Percentiles rank a stretch among this genome's conserved stretches.
These are phyloP conservation scores for Globisporangium echinulatum DNA, from an alignment of 352 stramenopile species.

Conservation along the genomic window DNA sequence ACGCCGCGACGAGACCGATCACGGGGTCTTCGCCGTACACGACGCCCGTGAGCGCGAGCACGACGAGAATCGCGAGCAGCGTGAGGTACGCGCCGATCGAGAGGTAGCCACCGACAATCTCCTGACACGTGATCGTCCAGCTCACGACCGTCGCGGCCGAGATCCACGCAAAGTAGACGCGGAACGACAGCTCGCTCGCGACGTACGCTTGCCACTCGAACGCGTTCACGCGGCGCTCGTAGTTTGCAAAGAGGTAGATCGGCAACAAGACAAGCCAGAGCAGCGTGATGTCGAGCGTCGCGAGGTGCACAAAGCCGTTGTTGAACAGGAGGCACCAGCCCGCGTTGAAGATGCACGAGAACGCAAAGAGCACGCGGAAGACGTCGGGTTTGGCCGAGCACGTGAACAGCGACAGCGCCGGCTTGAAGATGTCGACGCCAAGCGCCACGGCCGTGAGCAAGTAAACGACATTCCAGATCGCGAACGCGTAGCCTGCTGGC, in stretches of 20 bases:
- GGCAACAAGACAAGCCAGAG: slow-evolving; percentile 51
- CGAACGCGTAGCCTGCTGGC: slow-evolving; percentile 45
- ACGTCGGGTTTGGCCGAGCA: slow-evolving; percentile 31
- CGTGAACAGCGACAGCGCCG: slow-evolving; percentile 40
- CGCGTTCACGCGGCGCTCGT: slow-evolving; percentile 35
- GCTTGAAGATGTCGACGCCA: slow-evolving; percentile 43
- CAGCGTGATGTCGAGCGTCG: slow-evolving; percentile 41
- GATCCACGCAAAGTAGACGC: slow-evolving; percentile 63
- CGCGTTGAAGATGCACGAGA: slow-evolving; percentile 41
- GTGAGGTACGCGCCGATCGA: slow-evolving; percentile 34
- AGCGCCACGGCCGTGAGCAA: slow-evolving; percentile 49
- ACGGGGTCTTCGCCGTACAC: slow-evolving; percentile 47
- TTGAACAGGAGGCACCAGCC: slow-evolving; percentile 52
- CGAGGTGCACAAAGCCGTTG: slow-evolving; percentile 25
- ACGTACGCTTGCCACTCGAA: slow-evolving; percentile 51
- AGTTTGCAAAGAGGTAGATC: slow-evolving; percentile 62
- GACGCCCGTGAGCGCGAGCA: slow-evolving; percentile 32
- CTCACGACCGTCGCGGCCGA: slow-evolving; percentile 41
- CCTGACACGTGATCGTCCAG: slow-evolving; percentile 48
- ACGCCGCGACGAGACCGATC: slow-evolving; percentile 44
- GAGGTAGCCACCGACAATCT: slow-evolving; percentile 27
- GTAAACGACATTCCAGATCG: slow-evolving; percentile 68
- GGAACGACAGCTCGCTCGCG: slow-evolving; percentile 53
- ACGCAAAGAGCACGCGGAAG: slow-evolving; percentile 48
- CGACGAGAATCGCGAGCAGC: slow-evolving; percentile 37